Evolutionary conservation across 2,329 filamentous ascomycete genomes (phyloP).

Genomic region (Fusarium luffae): DNA sequence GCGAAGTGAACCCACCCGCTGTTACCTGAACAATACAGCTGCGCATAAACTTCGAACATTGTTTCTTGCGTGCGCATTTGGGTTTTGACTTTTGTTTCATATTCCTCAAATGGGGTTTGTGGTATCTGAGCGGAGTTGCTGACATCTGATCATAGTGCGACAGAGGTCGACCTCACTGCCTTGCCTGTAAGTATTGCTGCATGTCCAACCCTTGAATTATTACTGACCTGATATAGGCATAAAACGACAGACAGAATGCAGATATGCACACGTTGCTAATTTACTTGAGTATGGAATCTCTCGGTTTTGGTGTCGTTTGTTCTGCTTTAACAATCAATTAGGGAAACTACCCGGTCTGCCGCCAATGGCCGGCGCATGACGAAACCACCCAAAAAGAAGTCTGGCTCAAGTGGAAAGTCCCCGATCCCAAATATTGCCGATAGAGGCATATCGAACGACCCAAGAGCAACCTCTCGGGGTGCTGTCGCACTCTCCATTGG

Average conservation of each 20-base stretch:
- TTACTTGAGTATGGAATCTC: conserved; percentile 72
- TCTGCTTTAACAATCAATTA: conserved; percentile 46
- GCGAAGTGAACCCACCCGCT: conserved; percentile 34
- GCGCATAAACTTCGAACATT: not conserved
- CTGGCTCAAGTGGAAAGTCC: conserved; percentile 52
- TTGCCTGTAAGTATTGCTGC: conserved; percentile 64
- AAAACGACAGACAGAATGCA: conserved; percentile 80
- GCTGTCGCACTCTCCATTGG: conserved; percentile 67
- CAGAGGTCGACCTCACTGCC: conserved; percentile 74
- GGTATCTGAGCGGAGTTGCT: conserved; percentile 14
- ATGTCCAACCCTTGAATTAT: not conserved
- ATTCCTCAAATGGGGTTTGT: not conserved
- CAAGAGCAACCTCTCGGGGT: conserved; percentile 58
- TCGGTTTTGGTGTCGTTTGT: not conserved
- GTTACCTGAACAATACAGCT: conserved; percentile 11
- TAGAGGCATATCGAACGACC: conserved; percentile 59
- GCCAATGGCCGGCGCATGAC: conserved; percentile 67
- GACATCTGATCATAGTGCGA: conserved; percentile 69
- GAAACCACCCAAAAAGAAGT: conserved; percentile 66
- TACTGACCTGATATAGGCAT: conserved; percentile 64
- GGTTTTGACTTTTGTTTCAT: not conserved
- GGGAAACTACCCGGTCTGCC: conserved; percentile 67
- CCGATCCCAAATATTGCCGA: conserved; percentile 67
- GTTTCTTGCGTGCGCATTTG: not conserved
- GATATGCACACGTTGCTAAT: conserved; percentile 81